Percentiles rank a stretch among this genome's conserved stretches.
phyloP scores from a whole-genome alignment of 208 protist species.

The Naegleria fowleri region DNA sequence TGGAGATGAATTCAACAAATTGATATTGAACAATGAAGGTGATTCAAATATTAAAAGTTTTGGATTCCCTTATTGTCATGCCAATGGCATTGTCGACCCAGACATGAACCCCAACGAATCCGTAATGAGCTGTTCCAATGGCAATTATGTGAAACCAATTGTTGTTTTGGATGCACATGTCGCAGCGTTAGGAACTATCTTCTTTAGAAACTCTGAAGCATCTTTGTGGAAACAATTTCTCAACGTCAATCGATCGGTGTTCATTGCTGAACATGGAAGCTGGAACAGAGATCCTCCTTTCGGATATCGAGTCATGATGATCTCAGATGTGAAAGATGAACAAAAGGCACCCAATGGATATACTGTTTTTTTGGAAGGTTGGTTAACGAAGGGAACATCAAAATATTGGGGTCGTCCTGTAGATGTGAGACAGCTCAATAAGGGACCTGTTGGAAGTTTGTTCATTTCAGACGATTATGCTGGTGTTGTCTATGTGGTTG shows the following conservation, averaged over 20 bases:
- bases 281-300: neutral
- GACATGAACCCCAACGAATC: neutral
- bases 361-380: neutral
- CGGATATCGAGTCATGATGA: neutral
- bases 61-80: constrained; percentile 19
- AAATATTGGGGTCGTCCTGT: neutral
- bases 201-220: neutral
- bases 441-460: neutral
- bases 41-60: neutral
- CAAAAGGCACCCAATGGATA: neutral
- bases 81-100: neutral
- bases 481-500: neutral
- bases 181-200: neutral
- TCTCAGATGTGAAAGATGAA: neutral
- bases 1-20: neutral
- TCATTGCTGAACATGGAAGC: constrained; percentile 23
- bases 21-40: neutral
- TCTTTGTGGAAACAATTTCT: neutral
- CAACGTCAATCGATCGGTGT: neutral
- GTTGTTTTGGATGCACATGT: neutral
- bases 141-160: neutral
- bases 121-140: neutral
- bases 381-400: neutral
- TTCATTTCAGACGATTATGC: neutral
- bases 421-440: neutral